These are phyloP conservation scores for Pisolithus microcarpus DNA, from an alignment of 768 basidiomycete species.

Conservation along the genomic window DNA sequence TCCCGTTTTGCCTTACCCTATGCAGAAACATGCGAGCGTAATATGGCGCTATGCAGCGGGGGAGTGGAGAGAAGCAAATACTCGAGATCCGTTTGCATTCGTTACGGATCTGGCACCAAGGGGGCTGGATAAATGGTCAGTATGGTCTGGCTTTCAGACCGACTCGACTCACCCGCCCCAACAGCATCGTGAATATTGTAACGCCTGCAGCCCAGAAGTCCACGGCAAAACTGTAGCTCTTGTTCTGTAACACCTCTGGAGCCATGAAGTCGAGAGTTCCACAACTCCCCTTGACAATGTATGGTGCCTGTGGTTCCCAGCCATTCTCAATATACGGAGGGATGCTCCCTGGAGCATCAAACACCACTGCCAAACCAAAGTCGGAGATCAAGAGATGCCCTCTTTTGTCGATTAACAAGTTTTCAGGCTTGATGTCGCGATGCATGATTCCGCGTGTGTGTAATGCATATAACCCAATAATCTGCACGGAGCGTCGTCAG, in stretches of 20 bases:
- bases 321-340: conserved; percentile 4
- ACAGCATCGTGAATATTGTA: conserved; percentile 8
- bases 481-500: conserved; percentile 3
- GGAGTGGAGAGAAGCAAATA: not conserved
- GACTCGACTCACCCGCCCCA: conserved; percentile 1
- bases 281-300: not conserved
- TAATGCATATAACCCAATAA: conserved; percentile 32
- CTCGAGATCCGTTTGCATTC: not conserved
- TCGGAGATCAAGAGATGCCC: conserved; percentile 53
- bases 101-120: not conserved
- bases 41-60: not conserved
- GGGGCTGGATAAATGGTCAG: not conserved
- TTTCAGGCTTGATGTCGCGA: conserved; percentile 63
- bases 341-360: conserved; percentile 1
- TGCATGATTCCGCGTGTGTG: conserved; percentile 61
- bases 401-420: conserved; percentile 46
- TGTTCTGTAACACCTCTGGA: conserved; percentile 5
- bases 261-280: conserved; percentile 8
- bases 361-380: conserved; percentile 46
- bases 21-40: not conserved
- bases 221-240: conserved; percentile 6
- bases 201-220: conserved; percentile 11
- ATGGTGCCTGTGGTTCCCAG: conserved; percentile 2
- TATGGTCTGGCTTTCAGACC: not conserved
- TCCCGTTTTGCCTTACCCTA: not conserved